Conservation (phyloP, 108 stramenopile genomes). For the Chaetoceros tenuissimus region DNA sequence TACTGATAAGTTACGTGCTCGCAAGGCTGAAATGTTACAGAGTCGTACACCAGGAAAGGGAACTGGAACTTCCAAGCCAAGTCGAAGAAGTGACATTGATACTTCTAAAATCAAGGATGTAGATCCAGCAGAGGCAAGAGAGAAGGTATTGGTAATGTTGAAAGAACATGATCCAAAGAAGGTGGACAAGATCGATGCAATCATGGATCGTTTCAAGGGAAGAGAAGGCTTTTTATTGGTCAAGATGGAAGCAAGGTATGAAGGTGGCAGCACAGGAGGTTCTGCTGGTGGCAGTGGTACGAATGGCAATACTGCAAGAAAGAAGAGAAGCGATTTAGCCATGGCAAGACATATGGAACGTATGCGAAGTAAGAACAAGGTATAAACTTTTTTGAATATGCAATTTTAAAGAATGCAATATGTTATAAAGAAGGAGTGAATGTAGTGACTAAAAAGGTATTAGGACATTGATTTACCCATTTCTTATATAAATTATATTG, state of each 20-base stretch:
- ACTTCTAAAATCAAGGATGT: constrained; percentile 4
- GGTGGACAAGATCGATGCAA: constrained; percentile 70
- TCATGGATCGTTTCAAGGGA: constrained; percentile 87
- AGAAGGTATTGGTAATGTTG: constrained; percentile 55
- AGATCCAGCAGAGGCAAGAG: constrained; percentile 47
- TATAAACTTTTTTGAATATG: no score
- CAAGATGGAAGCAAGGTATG: constrained; percentile 81
- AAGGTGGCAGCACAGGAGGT: constrained; percentile 13
- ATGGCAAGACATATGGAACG: constrained; percentile 70
- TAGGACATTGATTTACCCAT: no score
- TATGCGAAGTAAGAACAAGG: constrained; percentile 39
- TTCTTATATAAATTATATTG: no score
- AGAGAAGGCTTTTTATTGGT: constrained; percentile 69
- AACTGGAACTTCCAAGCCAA: constrained; percentile 4
- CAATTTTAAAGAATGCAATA: no score
- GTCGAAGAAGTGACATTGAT: neutral
- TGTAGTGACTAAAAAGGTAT: no score
- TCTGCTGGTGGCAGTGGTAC: constrained; percentile 16
- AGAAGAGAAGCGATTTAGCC: constrained; percentile 57
- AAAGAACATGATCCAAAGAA: constrained; percentile 75
- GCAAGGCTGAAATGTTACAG: constrained; percentile 47
- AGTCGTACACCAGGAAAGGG: constrained; percentile 10
- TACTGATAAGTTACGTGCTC: constrained; percentile 48
- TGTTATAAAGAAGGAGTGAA: no score
- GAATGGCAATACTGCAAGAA: constrained; percentile 10